Evolutionary conservation across 192 early-diverging fungal species (phyloP), one percentile per base, ranked within the genome.

Genomic region (Rhizophlyctis rosea): DNA sequence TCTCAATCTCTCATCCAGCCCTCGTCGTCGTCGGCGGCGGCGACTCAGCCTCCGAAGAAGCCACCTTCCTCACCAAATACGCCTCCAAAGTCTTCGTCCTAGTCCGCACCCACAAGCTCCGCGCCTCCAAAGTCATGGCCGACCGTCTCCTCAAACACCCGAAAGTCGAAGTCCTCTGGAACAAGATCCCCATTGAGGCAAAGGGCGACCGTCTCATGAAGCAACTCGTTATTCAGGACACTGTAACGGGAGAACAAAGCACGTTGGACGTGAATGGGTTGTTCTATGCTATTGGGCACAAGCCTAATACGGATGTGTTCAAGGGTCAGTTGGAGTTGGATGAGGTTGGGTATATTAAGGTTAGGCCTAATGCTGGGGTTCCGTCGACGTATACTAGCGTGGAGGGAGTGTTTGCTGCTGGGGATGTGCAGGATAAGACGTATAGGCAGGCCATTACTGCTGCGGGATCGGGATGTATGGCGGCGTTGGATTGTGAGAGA

Each of bases 231-330:
- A 77, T 91, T 60, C 61, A 87, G 72, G 81, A 93, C 70, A 90
- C 86, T 52, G 59, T 67, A 1, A 86, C 90, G 23, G 73, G 77
- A 28, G 84, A 86, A 73, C 76, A 54, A 18, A 65, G 78, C 59
- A 75, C 85, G 27, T 70, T 95, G 60, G 65, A 77, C 16, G 88
- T 87, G 51, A 94, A 88, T 60, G 95, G 95, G 34, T 78, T 98
- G 47, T 98, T 98, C 79, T 98, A 96, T 71, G 95, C 96, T 30
- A 96, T 98, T 72, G 95, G 95, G 36, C 95, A 98, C 71, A 81
- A 77, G 25, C 95, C 95, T 28, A 95, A 94, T 73, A 78, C 71
- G 50, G 54, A 18, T 4, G 50, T 74, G 29, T 79, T 89, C 57
- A 85, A 82, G 67, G 86, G 83, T 14, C 81, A 88, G 70, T 70